phyloP scores from a whole-genome alignment of 2,329 filamentous ascomycete genomes.

The Taxawa tesnikishii region DNA sequence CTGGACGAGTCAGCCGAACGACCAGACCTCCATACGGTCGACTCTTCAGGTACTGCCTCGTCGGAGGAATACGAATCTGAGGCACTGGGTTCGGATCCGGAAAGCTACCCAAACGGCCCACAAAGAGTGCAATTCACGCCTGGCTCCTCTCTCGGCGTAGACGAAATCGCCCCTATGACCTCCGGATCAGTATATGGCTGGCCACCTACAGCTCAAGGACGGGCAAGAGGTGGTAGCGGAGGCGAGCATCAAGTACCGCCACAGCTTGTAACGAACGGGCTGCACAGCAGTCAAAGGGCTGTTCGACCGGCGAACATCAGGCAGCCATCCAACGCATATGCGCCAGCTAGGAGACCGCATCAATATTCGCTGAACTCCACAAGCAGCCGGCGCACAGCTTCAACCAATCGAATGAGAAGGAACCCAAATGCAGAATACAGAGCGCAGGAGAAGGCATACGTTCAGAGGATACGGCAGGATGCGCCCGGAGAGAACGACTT shows the following conservation, averaged over 20 bases:
- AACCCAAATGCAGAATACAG: slow-evolving; percentile 64
- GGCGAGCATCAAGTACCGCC: slow-evolving; percentile 7
- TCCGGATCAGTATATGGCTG: slow-evolving; percentile 17
- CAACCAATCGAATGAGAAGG: slow-evolving; percentile 40
- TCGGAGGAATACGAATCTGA: slow-evolving; percentile 13
- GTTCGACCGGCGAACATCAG: slow-evolving; percentile 29
- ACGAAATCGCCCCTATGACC: slow-evolving; percentile 15
- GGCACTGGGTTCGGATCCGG: slow-evolving; percentile 8
- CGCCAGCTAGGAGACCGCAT: slow-evolving; percentile 33
- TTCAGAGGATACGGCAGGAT: slow-evolving; percentile 80
- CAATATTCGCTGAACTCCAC: slow-evolving; percentile 33
- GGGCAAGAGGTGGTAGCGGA: slow-evolving; percentile 6
- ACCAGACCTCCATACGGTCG: slow-evolving; percentile 18
- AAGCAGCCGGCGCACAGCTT: slow-evolving; percentile 42
- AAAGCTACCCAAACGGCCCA: slow-evolving; percentile 14
- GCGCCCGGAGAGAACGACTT: slow-evolving; percentile 52
- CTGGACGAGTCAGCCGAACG: slow-evolving; percentile 17
- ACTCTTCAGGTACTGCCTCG: slow-evolving; percentile 17
- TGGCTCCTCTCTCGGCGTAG: slow-evolving; percentile 7
- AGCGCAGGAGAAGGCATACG: slow-evolving; percentile 87
- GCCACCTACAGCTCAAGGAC: slow-evolving; percentile 6
- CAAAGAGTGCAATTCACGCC: slow-evolving; percentile 14
- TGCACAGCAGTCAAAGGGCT: slow-evolving; percentile 13
- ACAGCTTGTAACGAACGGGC: slow-evolving; percentile 11
- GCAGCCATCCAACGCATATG: slow-evolving; percentile 38